Conservation (phyloP, 2,329 filamentous ascomycete species). For the Hypomyces rosellus region DNA sequence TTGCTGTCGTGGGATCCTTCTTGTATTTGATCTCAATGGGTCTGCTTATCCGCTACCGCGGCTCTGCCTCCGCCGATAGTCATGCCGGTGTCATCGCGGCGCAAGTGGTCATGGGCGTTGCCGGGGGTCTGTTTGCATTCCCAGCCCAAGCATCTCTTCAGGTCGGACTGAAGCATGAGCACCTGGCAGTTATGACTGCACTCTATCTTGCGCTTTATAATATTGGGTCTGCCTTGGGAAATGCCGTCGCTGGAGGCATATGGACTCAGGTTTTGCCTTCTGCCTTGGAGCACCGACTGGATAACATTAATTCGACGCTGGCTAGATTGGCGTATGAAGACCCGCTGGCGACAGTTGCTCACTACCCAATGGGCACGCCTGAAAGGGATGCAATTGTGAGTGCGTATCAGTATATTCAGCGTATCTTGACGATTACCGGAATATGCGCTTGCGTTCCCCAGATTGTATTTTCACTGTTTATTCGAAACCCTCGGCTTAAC, state of each 20-base stretch:
- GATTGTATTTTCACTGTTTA: slow-evolving; percentile 35
- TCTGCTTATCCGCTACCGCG: slow-evolving; percentile 57
- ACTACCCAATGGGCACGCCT: slow-evolving; percentile 30
- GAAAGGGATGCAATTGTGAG: slow-evolving; percentile 38
- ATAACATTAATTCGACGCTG: slow-evolving; percentile 27
- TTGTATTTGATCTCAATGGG: slow-evolving; percentile 62
- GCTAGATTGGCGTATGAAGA: slow-evolving; percentile 24
- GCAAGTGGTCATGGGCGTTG: slow-evolving; percentile 56
- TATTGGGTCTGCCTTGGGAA: slow-evolving; percentile 54
- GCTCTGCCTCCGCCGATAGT: slow-evolving; percentile 35
- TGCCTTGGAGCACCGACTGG: slow-evolving; percentile 47
- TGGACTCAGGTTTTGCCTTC: slow-evolving; percentile 54
- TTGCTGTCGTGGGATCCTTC: slow-evolving; percentile 54
- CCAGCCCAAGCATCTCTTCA: slow-evolving; percentile 41
- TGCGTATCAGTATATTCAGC: slow-evolving; percentile 42
- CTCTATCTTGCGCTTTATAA: slow-evolving; percentile 59
- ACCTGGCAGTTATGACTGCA: slow-evolving; percentile 58
- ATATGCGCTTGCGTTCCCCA: slow-evolving; percentile 44
- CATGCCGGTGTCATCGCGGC: slow-evolving; percentile 55
- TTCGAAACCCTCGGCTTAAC: slow-evolving; percentile 42
- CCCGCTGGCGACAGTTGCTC: slow-evolving; percentile 10
- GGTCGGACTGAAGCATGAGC: slow-evolving; percentile 36
- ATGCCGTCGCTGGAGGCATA: slow-evolving; percentile 54
- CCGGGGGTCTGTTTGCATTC: slow-evolving; percentile 56
- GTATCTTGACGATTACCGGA: slow-evolving; percentile 41